A percentile compares a stretch with the other conserved stretches of the same genome.
Conservation (phyloP, 2,329 filamentous ascomycete genomes). For the Cladosporium sp. region DNA sequence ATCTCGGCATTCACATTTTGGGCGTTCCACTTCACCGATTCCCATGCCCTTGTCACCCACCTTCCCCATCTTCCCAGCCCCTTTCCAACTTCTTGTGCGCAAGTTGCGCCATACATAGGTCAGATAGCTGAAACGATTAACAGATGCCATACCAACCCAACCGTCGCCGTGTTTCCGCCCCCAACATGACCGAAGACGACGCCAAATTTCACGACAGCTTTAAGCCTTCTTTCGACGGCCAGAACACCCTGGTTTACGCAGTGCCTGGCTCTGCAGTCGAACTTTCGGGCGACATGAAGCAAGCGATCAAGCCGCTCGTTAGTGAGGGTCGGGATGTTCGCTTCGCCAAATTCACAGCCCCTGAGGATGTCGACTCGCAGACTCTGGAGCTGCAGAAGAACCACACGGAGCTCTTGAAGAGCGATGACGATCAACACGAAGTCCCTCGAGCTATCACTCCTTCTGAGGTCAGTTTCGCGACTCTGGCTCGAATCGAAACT, state of each 20-base stretch:
- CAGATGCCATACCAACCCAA: constrained; percentile 28
- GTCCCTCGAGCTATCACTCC: constrained; percentile 54
- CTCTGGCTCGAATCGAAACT: constrained; percentile 37
- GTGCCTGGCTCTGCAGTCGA: constrained; percentile 39
- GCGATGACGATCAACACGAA: constrained; percentile 24
- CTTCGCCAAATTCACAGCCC: constrained; percentile 56
- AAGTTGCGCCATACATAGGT: constrained; percentile 3
- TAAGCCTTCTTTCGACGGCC: constrained; percentile 73
- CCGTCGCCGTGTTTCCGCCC: constrained; percentile 36
- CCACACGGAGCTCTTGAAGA: constrained; percentile 2
- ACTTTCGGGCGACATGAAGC: constrained; percentile 45
- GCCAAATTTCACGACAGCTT: constrained; percentile 64
- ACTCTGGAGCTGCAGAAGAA: constrained; percentile 19
- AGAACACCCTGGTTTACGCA: constrained; percentile 65
- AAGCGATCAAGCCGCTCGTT: constrained; percentile 53
- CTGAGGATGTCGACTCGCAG: constrained; percentile 32
- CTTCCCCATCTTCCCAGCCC: constrained; percentile 7
- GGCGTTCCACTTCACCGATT: constrained; percentile 16
- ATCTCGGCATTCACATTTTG: constrained; percentile 12
- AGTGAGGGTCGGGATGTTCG: constrained; percentile 60
- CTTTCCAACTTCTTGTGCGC: neutral
- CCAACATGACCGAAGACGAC: constrained; percentile 58
- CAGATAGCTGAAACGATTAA: constrained; percentile 28
- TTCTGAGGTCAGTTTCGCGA: constrained; percentile 43
- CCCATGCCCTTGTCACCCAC: constrained; percentile 1